Percentiles rank a stretch among this genome's conserved stretches.
Evolutionary conservation across 2,329 filamentous ascomycete genomes (phyloP).

Genomic region (Ascochyta rabiei): DNA sequence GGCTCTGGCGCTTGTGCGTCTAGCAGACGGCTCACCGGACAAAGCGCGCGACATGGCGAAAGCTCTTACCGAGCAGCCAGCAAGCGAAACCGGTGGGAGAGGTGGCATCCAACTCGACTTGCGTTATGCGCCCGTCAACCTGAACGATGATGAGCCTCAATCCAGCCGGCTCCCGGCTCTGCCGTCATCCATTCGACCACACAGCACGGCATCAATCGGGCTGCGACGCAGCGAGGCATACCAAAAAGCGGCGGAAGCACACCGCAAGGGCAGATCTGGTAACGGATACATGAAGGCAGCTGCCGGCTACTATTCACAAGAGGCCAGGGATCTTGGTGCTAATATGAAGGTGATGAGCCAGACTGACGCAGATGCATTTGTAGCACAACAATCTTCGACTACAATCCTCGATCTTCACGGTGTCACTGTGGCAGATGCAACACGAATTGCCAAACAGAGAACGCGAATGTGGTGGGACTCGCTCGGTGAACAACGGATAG

Average conservation of each 20-base stretch:
- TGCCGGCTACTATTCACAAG: conserved; percentile 75
- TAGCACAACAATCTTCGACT: conserved; percentile 72
- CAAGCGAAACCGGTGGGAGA: conserved; percentile 28
- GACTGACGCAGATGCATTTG: conserved; percentile 72
- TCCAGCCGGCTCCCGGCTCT: conserved; percentile 35
- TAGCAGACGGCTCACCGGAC: conserved; percentile 63
- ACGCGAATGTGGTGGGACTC: conserved; percentile 77
- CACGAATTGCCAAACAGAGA: conserved; percentile 73
- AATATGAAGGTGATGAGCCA: conserved; percentile 65
- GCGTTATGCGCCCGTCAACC: conserved; percentile 51
- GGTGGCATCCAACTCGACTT: conserved; percentile 57
- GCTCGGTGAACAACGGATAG: conserved; percentile 68
- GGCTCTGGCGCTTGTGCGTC: conserved; percentile 59
- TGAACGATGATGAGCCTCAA: conserved; percentile 40
- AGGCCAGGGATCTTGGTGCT: conserved; percentile 68
- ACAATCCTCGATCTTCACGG: conserved; percentile 80
- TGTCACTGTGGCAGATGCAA: conserved; percentile 78
- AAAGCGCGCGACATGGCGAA: conserved; percentile 66
- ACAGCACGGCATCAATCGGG: conserved; percentile 53
- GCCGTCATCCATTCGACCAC: conserved; percentile 39
- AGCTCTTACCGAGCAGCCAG: conserved; percentile 54
- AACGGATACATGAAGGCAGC: conserved; percentile 72
- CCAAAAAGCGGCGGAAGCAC: conserved; percentile 62
- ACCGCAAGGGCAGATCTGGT: conserved; percentile 69
- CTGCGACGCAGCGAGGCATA: conserved; percentile 59